phyloP scores from a whole-genome alignment of 208 protist species.

The Trypanosomatidae sp. region DNA sequence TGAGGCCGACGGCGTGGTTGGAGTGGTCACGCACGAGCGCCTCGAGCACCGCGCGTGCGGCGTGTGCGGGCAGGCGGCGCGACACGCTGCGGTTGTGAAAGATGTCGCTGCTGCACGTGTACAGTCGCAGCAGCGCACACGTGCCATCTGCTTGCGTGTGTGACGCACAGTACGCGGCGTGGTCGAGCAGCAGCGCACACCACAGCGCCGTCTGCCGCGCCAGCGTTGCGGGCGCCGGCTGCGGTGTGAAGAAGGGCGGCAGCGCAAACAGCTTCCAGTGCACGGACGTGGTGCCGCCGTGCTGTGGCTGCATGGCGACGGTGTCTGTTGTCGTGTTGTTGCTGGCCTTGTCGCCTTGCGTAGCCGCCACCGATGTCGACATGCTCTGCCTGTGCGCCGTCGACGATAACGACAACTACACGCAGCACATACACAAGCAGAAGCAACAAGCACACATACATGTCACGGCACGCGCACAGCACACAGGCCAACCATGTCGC shows the following conservation, averaged over 20 bases:
- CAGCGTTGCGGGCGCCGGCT: constrained; percentile 40
- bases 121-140: constrained; percentile 50
- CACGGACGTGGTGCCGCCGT: constrained; percentile 11
- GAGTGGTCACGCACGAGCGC: constrained; percentile 29
- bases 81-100: constrained; percentile 55
- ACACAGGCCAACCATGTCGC: no score
- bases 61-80: constrained; percentile 35
- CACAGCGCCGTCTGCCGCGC: constrained; percentile 48
- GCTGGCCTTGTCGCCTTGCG: no score
- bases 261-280: constrained; percentile 75
- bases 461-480: no score
- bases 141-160: constrained; percentile 1
- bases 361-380: no score
- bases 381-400: no score
- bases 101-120: constrained; percentile 64
- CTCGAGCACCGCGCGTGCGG: constrained; percentile 46
- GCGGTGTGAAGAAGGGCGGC: constrained; percentile 77
- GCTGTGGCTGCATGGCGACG: no score
- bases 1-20: constrained; percentile 37
- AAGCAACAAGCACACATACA: no score
- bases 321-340: no score
- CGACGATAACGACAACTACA: no score
- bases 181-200: constrained; percentile 54
- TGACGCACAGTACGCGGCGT: constrained; percentile 51
- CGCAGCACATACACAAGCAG: no score